phyloP scores from a whole-genome alignment of 2,329 filamentous ascomycete genomes.

The Aspergillus candidus region DNA sequence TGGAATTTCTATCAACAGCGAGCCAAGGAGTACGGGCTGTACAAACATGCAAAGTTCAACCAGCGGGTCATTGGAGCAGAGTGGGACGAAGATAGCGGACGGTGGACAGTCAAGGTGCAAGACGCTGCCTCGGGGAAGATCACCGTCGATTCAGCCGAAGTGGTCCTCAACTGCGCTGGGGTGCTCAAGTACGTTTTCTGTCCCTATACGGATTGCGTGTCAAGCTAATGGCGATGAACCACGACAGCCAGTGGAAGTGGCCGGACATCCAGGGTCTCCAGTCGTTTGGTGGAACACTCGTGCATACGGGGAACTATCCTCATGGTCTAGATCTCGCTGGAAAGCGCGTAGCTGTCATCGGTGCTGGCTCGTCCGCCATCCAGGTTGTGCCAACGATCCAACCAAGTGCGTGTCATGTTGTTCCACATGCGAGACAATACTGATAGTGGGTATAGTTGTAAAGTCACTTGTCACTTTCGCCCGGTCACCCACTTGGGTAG shows the following conservation, averaged over 20 bases:
- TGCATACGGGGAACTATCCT: constrained; percentile 23
- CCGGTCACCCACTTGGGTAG: constrained; percentile 24
- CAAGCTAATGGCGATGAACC: too few relatives aligned
- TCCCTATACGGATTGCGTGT: too few relatives aligned
- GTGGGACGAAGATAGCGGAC: too few relatives aligned
- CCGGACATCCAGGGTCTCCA: constrained; percentile 21
- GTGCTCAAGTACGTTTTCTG: too few relatives aligned
- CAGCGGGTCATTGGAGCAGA: too few relatives aligned
- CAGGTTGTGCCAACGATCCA: constrained; percentile 22
- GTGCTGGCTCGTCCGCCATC: constrained; percentile 32
- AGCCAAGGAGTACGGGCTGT: neutral
- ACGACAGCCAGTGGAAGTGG: constrained; percentile 19
- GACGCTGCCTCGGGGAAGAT: too few relatives aligned
- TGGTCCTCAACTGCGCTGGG: too few relatives aligned
- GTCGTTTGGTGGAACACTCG: constrained; percentile 20
- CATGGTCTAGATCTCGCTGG: constrained; percentile 18
- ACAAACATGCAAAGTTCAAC: neutral
- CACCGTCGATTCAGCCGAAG: too few relatives aligned
- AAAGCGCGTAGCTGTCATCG: constrained; percentile 26
- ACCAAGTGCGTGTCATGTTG: neutral
- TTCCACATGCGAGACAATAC: constrained; percentile 8
- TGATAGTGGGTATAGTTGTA: neutral
- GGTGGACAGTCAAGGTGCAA: too few relatives aligned
- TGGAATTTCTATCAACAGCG: neutral
- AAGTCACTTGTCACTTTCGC: constrained; percentile 21